Conservation (phyloP, 1,284 basidiomycete species). For the Rhizoctonia solani region DNA sequence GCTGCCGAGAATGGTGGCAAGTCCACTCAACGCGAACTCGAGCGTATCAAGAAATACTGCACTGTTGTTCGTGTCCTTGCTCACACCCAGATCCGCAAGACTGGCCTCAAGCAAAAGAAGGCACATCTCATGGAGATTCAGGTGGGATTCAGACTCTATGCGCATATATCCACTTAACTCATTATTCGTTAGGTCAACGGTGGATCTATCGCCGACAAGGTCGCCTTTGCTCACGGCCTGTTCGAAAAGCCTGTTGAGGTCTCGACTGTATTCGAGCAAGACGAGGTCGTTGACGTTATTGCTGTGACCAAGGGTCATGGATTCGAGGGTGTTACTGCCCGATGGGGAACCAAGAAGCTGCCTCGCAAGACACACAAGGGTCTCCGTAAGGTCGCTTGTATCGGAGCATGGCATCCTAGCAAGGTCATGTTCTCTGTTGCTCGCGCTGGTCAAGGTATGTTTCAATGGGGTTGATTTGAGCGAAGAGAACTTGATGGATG, state of each 20-base stretch:
- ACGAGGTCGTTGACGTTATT: conserved; percentile 96
- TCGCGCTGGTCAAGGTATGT: conserved; percentile 96
- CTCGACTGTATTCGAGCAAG: conserved; percentile 88
- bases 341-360: conserved; percentile 99
- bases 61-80: conserved; percentile 99
- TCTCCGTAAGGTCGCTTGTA: conserved; percentile 99
- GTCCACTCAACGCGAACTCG: conserved; percentile 92
- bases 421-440: conserved; percentile 99
- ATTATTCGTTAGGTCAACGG: conserved; percentile 71
- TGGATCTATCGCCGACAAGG: conserved; percentile 96
- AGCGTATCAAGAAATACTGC: conserved; percentile 99
- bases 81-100: conserved; percentile 98
- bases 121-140: conserved; percentile 99
- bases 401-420: conserved; percentile 98
- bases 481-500: conserved; percentile 37
- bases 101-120: conserved; percentile 98
- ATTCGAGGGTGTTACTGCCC: conserved; percentile 98
- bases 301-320: conserved; percentile 99
- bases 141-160: conserved; percentile 40
- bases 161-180: conserved; percentile 1
- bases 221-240: conserved; percentile 91
- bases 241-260: conserved; percentile 98
- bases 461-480: not conserved
- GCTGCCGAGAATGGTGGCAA: conserved; percentile 95
- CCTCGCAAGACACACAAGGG: conserved; percentile 99